Base-by-base conservation (phyloP, 208 protist genomes). In the Borovskyia barvae region DNA sequence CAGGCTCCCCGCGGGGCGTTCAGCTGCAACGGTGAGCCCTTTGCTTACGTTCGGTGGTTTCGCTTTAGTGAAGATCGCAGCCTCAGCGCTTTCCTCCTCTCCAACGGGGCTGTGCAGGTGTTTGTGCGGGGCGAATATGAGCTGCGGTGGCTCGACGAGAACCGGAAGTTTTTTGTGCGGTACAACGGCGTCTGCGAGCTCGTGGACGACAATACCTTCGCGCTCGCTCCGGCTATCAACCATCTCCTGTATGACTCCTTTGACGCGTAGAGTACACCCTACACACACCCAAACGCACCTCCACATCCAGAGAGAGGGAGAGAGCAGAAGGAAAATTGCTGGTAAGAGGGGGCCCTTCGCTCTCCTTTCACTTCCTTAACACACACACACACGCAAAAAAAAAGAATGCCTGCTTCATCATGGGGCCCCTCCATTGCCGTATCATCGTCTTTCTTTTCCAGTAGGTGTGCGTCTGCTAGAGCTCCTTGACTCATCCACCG, bases 11-110 rank as follows among this genome's bases (percentile, higher is more conserved):
- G 77, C 43, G 90, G 75, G 41, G 75, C 79, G 33, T 75, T 80
- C 53, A 79, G 75, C 20, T 80, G 66, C 51, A 71, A 83, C 20
- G 80, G 75, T 12, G 80, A 86, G 58, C 82, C 86, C 9, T 81
- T 90, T 57, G 48, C 92, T 7, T 95, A 87, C 66, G 81, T 95
- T 45, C 90, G 90, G 20, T 95, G 86, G 86, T 92, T 93, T 64
- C 86, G 90, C 66, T 88, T 84, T 53, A 86, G 78, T 56, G 70
- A 70, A 35, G 79, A 88, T 32, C 72, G 72, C 54, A 79, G 52
- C 20, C 53, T 95, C 28, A 80, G 59, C 53, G 82, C 77, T 15
- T 90, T 95, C 60, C 40, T 92, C n/a, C 82, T 96, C 29, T 93
- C 87, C 43, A 91, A 88, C 56, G 85, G 87, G 2, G 84, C 80